A percentile compares a stretch with the other conserved stretches of the same genome.
Evolutionary conservation across 495 filamentous ascomycete genomes (phyloP).

Genomic region (Pseudevernia furfuracea): DNA sequence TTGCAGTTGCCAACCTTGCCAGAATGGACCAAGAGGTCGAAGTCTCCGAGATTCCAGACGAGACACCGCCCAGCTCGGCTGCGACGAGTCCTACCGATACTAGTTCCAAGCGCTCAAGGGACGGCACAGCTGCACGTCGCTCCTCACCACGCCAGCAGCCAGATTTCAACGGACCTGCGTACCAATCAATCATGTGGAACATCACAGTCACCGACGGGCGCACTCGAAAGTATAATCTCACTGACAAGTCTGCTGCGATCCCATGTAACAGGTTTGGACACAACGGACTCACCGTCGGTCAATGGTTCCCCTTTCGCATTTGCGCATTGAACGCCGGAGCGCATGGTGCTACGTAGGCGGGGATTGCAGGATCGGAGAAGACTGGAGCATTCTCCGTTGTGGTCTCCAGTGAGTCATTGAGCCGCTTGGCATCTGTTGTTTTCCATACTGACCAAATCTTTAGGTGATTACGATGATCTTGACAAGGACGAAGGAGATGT

Average conservation of each 20-base stretch:
- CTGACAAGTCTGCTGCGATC: neutral
- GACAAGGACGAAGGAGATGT: slow-evolving; percentile 40
- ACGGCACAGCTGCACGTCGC: neutral
- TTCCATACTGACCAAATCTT: slow-evolving; percentile 24
- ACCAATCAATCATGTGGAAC: slow-evolving; percentile 20
- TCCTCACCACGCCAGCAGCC: neutral
- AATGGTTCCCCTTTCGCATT: slow-evolving; percentile 46
- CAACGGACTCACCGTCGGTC: slow-evolving; percentile 38
- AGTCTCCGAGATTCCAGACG: neutral
- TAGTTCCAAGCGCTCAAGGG: neutral
- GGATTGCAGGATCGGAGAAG: slow-evolving; percentile 37
- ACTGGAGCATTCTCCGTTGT: slow-evolving; percentile 41
- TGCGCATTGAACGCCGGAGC: slow-evolving; percentile 44
- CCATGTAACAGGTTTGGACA: slow-evolving; percentile 33
- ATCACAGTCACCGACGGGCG: slow-evolving; percentile 4
- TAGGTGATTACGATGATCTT: slow-evolving; percentile 36
- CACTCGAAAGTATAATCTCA: neutral
- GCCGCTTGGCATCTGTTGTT: neutral
- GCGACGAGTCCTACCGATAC: no score
- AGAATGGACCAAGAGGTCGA: neutral
- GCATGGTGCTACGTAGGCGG: slow-evolving; percentile 38
- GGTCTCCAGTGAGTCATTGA: slow-evolving; percentile 16
- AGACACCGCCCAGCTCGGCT: neutral
- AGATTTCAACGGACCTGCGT: neutral
- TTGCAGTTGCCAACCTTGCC: neutral